phyloP scores from a whole-genome alignment of 2,329 filamentous ascomycete genomes.

The Neofusicoccum parvum region DNA sequence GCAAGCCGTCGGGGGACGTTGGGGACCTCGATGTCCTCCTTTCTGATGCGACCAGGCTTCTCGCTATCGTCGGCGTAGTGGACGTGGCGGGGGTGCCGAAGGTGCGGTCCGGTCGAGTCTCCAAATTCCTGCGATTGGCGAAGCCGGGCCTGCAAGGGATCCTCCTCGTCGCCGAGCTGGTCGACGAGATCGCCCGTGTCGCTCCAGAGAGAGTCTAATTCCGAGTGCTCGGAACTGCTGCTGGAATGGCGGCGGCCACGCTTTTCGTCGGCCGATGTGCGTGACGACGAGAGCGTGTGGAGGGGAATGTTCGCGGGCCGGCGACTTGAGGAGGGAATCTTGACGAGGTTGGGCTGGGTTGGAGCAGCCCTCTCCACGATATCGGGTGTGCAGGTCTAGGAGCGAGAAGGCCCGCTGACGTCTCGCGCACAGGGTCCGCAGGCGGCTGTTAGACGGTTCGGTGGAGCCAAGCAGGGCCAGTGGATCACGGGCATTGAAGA shows the following conservation, averaged over 20 bases:
- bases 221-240: slow-evolving; percentile 67
- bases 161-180: slow-evolving; percentile 80
- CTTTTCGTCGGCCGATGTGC: slow-evolving; percentile 51
- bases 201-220: slow-evolving; percentile 65
- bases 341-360: slow-evolving; percentile 74
- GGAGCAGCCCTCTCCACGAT: slow-evolving; percentile 37
- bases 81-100: slow-evolving; percentile 63
- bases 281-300: slow-evolving; percentile 65
- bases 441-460: slow-evolving; percentile 19
- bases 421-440: slow-evolving; percentile 21
- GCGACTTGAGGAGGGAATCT: slow-evolving; percentile 76
- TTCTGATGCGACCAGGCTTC: slow-evolving; percentile 46
- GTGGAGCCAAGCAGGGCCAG: slow-evolving; percentile 19
- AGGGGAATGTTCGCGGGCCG: slow-evolving; percentile 87
- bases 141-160: slow-evolving; percentile 74
- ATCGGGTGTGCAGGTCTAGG: slow-evolving; percentile 22
- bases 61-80: slow-evolving; percentile 61
- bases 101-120: slow-evolving; percentile 46
- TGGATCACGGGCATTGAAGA: slow-evolving; percentile 23
- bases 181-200: slow-evolving; percentile 95
- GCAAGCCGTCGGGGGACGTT: slow-evolving; percentile 65
- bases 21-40: slow-evolving; percentile 82
- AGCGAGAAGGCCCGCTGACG: slow-evolving; percentile 21
- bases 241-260: slow-evolving; percentile 56
- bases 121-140: slow-evolving; percentile 66